These are phyloP conservation scores for Cryptococcus wingfieldii DNA, from an alignment of 1,284 basidiomycete species.

Conservation along the genomic window DNA sequence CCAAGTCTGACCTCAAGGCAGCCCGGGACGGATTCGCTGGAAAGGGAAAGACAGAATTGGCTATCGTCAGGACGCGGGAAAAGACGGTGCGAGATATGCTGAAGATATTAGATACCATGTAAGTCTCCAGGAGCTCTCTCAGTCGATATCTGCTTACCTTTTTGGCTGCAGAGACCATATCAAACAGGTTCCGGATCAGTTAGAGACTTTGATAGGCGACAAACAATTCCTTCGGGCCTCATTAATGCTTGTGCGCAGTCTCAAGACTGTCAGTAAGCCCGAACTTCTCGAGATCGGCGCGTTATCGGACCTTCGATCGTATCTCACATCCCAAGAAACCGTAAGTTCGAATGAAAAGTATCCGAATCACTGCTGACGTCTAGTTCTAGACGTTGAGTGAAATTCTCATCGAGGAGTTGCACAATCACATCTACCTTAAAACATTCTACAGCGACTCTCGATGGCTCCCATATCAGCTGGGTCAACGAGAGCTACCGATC, in stretches of 20 bases:
- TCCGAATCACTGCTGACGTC: not conserved
- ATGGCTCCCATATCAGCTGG: constrained; percentile 79
- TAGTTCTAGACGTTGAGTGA: constrained; percentile 70
- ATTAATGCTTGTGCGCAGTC: constrained; percentile 76
- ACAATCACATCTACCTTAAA: constrained; percentile 96
- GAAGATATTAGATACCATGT: constrained; percentile 85
- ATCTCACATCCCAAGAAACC: constrained; percentile 80
- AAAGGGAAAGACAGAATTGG: constrained; percentile 63
- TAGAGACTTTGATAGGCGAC: constrained; percentile 93
- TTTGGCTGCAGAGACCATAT: constrained; percentile 67
- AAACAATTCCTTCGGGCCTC: constrained; percentile 89
- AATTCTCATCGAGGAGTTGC: constrained; percentile 91
- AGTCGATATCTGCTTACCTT: not conserved
- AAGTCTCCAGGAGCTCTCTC: constrained; percentile 35
- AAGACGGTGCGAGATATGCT: constrained; percentile 87
- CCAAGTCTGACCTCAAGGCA: constrained; percentile 70
- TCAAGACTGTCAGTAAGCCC: constrained; percentile 85
- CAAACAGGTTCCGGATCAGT: constrained; percentile 82
- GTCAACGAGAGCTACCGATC: constrained; percentile 58
- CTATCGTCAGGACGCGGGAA: constrained; percentile 76
- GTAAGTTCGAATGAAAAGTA: constrained; percentile 53
- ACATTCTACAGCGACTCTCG: constrained; percentile 92
- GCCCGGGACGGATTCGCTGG: constrained; percentile 44
- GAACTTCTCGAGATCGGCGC: constrained; percentile 95
- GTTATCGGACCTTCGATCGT: constrained; percentile 78